These are phyloP conservation scores for Trichosporon inkin DNA, from an alignment of 1,284 basidiomycete species.

Conservation along the genomic window DNA sequence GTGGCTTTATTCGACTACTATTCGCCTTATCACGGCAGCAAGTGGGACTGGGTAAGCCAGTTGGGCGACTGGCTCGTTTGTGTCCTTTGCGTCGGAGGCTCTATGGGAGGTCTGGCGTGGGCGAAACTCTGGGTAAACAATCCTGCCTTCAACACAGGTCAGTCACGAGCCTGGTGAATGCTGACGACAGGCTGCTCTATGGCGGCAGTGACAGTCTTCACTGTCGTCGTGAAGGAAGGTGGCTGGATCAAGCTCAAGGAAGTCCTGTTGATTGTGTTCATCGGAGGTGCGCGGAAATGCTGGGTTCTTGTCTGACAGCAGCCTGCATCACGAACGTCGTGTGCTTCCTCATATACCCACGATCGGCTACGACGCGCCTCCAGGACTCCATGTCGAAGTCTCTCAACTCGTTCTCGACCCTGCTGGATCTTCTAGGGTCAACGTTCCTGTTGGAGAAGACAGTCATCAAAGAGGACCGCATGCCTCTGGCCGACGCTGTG, in stretches of 20 bases:
- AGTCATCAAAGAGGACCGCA: slow-evolving; percentile 36
- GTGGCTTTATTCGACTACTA: slow-evolving; percentile 68
- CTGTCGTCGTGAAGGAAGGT: slow-evolving; percentile 87
- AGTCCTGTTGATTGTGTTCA: slow-evolving; percentile 70
- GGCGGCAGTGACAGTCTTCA: slow-evolving; percentile 78
- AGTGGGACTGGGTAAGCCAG: slow-evolving; percentile 45
- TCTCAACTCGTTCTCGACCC: slow-evolving; percentile 77
- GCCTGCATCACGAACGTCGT: slow-evolving; percentile 72
- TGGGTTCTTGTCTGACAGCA: slow-evolving; percentile 6
- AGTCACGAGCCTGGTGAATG: slow-evolving; percentile 23
- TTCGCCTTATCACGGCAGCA: slow-evolving; percentile 38
- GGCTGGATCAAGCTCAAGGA: slow-evolving; percentile 67
- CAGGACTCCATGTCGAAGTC: slow-evolving; percentile 76
- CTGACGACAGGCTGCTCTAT: slow-evolving; percentile 70
- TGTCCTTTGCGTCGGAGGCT: slow-evolving; percentile 73
- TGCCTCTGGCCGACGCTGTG: slow-evolving; percentile 67
- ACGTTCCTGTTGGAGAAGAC: slow-evolving; percentile 71
- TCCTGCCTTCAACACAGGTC: slow-evolving; percentile 86
- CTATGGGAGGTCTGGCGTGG: slow-evolving; percentile 74
- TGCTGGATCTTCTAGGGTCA: slow-evolving; percentile 71
- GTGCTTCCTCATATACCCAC: slow-evolving; percentile 75
- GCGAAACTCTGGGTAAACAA: slow-evolving; percentile 77
- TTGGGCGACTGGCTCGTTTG: slow-evolving; percentile 55
- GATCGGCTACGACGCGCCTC: slow-evolving; percentile 76
- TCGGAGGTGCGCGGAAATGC: slow-evolving; percentile 54